Base-by-base conservation (phyloP, 371 early-diverging fungal genomes). In the Mucor irregularis region DNA sequence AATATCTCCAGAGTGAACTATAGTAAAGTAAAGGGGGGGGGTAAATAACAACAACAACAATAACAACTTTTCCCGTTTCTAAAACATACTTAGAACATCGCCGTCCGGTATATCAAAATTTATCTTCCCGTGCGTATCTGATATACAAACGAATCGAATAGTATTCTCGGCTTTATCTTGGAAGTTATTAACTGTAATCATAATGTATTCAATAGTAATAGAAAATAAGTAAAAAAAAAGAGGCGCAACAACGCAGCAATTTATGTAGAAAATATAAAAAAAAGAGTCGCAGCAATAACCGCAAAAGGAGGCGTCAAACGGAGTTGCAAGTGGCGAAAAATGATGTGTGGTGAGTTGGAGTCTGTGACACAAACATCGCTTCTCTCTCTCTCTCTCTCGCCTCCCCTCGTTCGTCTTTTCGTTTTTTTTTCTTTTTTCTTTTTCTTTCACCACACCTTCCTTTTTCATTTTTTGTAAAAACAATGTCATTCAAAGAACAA, bases 1-100 rank as follows among this genome's bases (percentile, higher is more conserved):
- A 4, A 80, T 58, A 51, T 80, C 80, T 10, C 80, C 80, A 9
- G 78, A 66, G 69, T 80, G 80, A 21, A 80, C 78, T 77, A 29
- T n/a, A 38, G 17, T 11, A 22, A 33, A 42, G 13, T n/a, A 56
- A 33, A 49, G 25, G 34, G 22, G n/a, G 17, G 30, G 4, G 22
- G n/a, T n/a, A n/a, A n/a, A n/a, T n/a, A n/a, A n/a, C n/a, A n/a
- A n/a, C n/a, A n/a, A n/a, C n/a, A n/a, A n/a, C n/a, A n/a, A n/a
- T n/a, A n/a, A n/a, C n/a, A n/a, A n/a, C n/a, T n/a, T n/a, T n/a
- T n/a, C n/a, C n/a, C n/a, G n/a, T n/a, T n/a, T n/a, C n/a, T n/a
- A n/a, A n/a, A n/a, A 64, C 68, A 62, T 60, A 79, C 79, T 56
- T 14, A 79, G 58, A 5, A 79, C 63, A 58, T 79, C 76, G 1